Evolutionary conservation across 306 rosid species (phyloP).

Genomic region (Begonia loranthoides): DNA sequence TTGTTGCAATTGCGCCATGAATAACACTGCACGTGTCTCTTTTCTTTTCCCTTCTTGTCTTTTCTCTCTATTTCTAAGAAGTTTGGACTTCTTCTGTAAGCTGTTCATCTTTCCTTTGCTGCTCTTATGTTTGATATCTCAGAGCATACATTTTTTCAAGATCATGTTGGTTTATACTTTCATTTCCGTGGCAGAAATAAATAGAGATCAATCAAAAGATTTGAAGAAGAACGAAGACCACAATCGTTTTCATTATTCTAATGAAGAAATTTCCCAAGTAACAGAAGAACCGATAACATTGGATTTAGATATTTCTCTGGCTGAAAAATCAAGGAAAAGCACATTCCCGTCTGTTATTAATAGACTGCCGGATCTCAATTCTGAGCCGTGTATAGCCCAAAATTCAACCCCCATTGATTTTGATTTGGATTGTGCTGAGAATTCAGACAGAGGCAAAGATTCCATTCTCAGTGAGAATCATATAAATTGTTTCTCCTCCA

Average conservation of each 20-base stretch:
- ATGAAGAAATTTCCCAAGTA: constrained; percentile 31
- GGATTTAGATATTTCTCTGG: constrained; percentile 25
- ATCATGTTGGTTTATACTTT: constrained; percentile 2
- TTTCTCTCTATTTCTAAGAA: no score
- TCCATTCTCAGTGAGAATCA: constrained; percentile 15
- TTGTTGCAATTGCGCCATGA: no score
- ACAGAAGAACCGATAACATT: constrained; percentile 23
- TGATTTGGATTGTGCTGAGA: constrained; percentile 15
- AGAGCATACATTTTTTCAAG: no score
- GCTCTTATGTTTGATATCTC: no score
- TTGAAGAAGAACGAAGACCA: constrained; percentile 19
- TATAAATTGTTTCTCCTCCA: no score
- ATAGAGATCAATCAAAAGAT: constrained; percentile 4
- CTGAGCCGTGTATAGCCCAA: constrained; percentile 22
- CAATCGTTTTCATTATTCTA: constrained; percentile 18
- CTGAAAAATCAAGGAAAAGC: constrained; percentile 17
- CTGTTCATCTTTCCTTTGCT: no score
- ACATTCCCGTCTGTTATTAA: neutral
- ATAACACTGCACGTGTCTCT: no score
- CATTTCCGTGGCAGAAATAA: constrained; percentile 25
- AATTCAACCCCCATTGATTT: constrained; percentile 11
- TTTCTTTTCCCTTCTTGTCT: no score
- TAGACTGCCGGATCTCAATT: constrained; percentile 38
- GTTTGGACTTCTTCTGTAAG: no score
- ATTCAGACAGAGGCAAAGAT: constrained; percentile 12